Evolutionary conservation across 2,329 filamentous ascomycete species (phyloP).

Genomic region (Paecilomyces sp.): DNA sequence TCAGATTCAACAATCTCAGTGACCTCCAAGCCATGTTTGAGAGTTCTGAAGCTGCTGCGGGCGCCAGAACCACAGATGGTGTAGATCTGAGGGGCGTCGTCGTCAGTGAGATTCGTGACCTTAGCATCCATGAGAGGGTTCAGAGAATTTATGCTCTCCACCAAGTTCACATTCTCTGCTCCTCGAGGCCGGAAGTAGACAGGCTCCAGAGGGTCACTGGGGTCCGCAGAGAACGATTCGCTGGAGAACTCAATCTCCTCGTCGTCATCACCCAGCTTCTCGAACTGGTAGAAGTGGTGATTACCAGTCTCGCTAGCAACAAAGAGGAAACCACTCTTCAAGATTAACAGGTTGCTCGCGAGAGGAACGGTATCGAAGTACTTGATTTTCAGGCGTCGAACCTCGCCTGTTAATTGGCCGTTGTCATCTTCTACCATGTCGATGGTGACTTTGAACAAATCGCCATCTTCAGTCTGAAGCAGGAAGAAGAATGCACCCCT

Average conservation of each 20-base stretch:
- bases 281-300: slow-evolving; percentile 92
- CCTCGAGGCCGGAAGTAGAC: slow-evolving; percentile 78
- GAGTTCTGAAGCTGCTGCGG: slow-evolving; percentile 79
- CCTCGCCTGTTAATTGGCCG: slow-evolving; percentile 71
- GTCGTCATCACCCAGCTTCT: slow-evolving; percentile 92
- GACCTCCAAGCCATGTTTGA: slow-evolving; percentile 89
- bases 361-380: slow-evolving; percentile 96
- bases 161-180: slow-evolving; percentile 73
- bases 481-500: slow-evolving; percentile 97
- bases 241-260: slow-evolving; percentile 81
- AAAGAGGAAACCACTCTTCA: slow-evolving; percentile 94
- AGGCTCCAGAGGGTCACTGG: slow-evolving; percentile 63
- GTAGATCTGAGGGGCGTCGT: slow-evolving; percentile 96
- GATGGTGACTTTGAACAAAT: slow-evolving; percentile 92
- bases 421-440: slow-evolving; percentile 78
- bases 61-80: slow-evolving; percentile 83
- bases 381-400: slow-evolving; percentile 80
- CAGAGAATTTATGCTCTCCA: slow-evolving; percentile 79
- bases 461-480: slow-evolving; percentile 93
- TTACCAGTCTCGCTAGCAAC: slow-evolving; percentile 89
- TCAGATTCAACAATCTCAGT: slow-evolving; percentile 94
- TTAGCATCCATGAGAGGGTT: slow-evolving; percentile 90
- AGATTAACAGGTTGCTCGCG: slow-evolving; percentile 77
- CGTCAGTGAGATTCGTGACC: slow-evolving; percentile 80
- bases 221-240: slow-evolving; percentile 72